Evolutionary conservation across 2,329 filamentous ascomycete species (phyloP).

Genomic region (Botryotinia calthae): DNA sequence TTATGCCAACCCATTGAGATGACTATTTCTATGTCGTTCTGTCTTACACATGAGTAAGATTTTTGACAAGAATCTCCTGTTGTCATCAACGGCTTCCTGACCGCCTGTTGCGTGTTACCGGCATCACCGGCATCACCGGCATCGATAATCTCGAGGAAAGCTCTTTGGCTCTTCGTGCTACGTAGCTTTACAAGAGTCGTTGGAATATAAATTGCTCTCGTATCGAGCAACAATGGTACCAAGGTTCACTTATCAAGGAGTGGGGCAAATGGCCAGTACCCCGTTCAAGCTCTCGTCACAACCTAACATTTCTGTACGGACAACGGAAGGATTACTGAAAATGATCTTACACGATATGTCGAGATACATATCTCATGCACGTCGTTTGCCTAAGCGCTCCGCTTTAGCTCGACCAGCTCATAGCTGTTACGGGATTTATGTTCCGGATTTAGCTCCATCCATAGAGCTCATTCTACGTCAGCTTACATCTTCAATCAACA

Average conservation of each 20-base stretch:
- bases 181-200: background rate
- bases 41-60: background rate
- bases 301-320: background rate
- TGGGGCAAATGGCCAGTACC: background rate
- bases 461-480: slow-evolving; percentile 7
- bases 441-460: background rate
- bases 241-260: background rate
- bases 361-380: background rate
- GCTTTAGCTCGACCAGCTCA: slow-evolving; percentile 9
- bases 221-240: background rate
- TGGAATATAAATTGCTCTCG: background rate
- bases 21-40: background rate
- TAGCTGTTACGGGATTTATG: background rate
- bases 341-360: background rate
- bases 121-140: background rate
- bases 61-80: background rate
- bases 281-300: background rate
- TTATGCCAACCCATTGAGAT: background rate
- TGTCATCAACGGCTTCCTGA: background rate
- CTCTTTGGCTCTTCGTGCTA: background rate
- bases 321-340: background rate
- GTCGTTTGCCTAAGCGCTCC: background rate
- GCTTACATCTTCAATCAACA: background rate
- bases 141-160: background rate
- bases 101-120: background rate